Conservation (phyloP, 306 rosid genomes). For the Dalbergia cochinchinensis region DNA sequence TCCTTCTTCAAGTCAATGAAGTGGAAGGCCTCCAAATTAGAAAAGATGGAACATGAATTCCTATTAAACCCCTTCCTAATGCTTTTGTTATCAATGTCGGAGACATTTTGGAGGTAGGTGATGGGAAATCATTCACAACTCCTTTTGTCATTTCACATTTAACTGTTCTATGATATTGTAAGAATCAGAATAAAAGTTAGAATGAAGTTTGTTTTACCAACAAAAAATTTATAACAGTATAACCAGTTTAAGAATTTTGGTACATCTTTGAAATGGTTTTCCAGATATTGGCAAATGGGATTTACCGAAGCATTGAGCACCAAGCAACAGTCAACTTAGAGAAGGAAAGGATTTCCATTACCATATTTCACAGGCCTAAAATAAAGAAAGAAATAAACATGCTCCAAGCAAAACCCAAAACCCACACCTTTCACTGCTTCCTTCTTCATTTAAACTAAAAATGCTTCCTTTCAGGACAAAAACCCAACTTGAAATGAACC, state of each 20-base stretch:
- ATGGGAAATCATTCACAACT: background rate
- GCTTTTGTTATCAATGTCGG: conserved; percentile 54
- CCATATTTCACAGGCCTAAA: background rate
- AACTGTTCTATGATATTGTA: background rate
- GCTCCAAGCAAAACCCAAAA: too few relatives aligned
- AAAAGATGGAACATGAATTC: conserved; percentile 53
- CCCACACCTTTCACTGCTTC: too few relatives aligned
- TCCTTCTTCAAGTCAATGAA: conserved; percentile 52
- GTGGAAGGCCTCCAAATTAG: conserved; percentile 53
- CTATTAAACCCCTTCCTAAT: conserved; percentile 46
- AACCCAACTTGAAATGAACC: too few relatives aligned
- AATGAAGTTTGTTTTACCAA: background rate
- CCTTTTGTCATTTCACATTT: background rate
- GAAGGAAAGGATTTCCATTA: conserved; percentile 4
- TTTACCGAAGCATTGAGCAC: conserved; percentile 17
- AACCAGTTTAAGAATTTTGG: background rate
- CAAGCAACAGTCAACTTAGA: background rate
- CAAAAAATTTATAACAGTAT: background rate
- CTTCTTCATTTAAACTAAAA: too few relatives aligned
- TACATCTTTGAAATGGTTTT: background rate
- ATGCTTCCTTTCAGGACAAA: too few relatives aligned
- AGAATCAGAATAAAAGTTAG: background rate
- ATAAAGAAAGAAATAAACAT: too few relatives aligned
- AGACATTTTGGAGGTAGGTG: conserved; percentile 39
- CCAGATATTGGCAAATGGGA: conserved; percentile 11